A percentile compares a stretch with the other conserved stretches of the same genome.
These are phyloP conservation scores for Leccinum broughii DNA, from an alignment of 768 basidiomycete genomes.

Conservation along the genomic window DNA sequence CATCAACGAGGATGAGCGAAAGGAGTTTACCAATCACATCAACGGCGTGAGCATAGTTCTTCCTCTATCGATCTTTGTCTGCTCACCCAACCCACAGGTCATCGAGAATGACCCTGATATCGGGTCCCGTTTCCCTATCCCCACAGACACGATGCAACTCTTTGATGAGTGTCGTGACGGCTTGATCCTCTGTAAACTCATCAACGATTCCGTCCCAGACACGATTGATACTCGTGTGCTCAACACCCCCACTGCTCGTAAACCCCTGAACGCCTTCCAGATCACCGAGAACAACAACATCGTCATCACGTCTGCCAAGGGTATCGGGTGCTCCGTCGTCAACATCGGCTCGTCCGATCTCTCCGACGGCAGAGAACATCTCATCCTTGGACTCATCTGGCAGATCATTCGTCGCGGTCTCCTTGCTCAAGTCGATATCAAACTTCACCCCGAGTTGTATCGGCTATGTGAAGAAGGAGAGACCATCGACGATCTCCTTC, in stretches of 20 bases:
- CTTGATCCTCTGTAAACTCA: slow-evolving; percentile 94
- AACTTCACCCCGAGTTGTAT: slow-evolving; percentile 96
- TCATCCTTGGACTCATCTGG: slow-evolving; percentile 98
- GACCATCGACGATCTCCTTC: slow-evolving; percentile 92
- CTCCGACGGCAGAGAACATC: slow-evolving; percentile 90
- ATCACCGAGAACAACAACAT: slow-evolving; percentile 99
- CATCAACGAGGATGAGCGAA: slow-evolving; percentile 94
- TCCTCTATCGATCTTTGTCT: background rate
- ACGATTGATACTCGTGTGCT: slow-evolving; percentile 98
- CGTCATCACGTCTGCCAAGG: slow-evolving; percentile 96
- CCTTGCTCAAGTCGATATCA: slow-evolving; percentile 95
- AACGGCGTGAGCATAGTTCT: slow-evolving; percentile 68
- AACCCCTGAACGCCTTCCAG: slow-evolving; percentile 95
- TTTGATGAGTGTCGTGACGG: slow-evolving; percentile 98
- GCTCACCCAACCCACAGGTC: slow-evolving; percentile 52
- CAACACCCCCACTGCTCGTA: slow-evolving; percentile 79
- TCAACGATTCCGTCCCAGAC: slow-evolving; percentile 99
- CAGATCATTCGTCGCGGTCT: slow-evolving; percentile 95
- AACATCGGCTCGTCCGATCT: slow-evolving; percentile 96
- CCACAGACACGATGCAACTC: slow-evolving; percentile 95
- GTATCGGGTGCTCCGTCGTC: slow-evolving; percentile 97
- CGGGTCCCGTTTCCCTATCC: slow-evolving; percentile 81
- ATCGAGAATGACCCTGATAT: slow-evolving; percentile 90
- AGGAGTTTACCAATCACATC: slow-evolving; percentile 98
- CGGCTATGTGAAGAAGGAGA: slow-evolving; percentile 95